phyloP scores from a whole-genome alignment of 768 basidiomycete genomes.

The Pisolithus marmoratus region DNA sequence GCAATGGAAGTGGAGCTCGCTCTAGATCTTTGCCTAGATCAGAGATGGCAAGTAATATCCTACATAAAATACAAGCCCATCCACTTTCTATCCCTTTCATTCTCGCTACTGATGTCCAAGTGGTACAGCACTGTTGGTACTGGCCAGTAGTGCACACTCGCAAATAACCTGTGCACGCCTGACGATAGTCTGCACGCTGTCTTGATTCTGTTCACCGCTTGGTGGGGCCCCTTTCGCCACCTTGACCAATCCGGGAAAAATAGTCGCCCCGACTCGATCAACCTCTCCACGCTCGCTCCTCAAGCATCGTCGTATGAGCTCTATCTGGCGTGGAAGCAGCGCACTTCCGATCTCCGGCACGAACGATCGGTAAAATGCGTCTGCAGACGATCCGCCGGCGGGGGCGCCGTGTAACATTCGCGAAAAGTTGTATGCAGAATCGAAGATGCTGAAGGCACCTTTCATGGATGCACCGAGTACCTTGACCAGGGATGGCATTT shows the following conservation, averaged over 20 bases:
- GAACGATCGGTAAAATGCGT: constrained; percentile 83
- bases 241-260: constrained; percentile 87
- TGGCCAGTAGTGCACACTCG: constrained; percentile 57
- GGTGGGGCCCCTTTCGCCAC: constrained; percentile 43
- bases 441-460: constrained; percentile 54
- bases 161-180: constrained; percentile 83
- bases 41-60: too few relatives aligned
- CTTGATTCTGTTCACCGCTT: constrained; percentile 33
- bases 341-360: constrained; percentile 76
- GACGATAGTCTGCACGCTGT: constrained; percentile 67
- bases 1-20: too few relatives aligned
- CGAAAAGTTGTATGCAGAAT: constrained; percentile 72
- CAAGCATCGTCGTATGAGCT: constrained; percentile 78
- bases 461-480: constrained; percentile 40
- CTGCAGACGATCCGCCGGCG: constrained; percentile 39
- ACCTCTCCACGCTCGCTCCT: constrained; percentile 67
- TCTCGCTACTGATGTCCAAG: too few relatives aligned
- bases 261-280: constrained; percentile 75
- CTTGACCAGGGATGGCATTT: constrained; percentile 59
- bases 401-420: constrained; percentile 80
- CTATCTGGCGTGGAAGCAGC: constrained; percentile 74
- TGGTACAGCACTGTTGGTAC: too few relatives aligned
- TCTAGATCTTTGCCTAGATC: too few relatives aligned
- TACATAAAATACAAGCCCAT: too few relatives aligned
- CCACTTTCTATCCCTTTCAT: too few relatives aligned